Evolutionary conservation across 2,329 filamentous ascomycete genomes (phyloP).

Genomic region (Calonectria pteridis): DNA sequence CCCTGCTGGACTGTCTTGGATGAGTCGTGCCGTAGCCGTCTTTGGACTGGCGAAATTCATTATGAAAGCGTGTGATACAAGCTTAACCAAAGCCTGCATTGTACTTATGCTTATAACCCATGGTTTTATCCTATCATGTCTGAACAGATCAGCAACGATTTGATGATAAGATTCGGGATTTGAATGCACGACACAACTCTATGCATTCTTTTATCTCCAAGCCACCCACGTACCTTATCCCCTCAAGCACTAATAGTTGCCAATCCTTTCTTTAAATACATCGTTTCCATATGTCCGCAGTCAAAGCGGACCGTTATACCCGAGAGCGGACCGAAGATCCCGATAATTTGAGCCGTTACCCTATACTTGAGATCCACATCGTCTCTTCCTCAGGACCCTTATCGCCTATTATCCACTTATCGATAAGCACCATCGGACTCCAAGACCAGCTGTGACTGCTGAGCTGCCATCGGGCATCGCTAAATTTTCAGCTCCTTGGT

Average conservation of each 20-base stretch:
- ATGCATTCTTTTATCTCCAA: not conserved
- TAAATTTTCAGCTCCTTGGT: slow-evolving; percentile 10
- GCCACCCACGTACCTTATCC: not conserved
- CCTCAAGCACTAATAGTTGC: not conserved
- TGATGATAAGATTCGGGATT: not conserved
- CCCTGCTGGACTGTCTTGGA: not conserved
- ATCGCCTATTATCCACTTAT: not conserved
- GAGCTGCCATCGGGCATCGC: slow-evolving; percentile 12
- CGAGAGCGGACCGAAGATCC: not conserved
- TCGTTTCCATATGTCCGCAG: not conserved
- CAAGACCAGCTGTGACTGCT: not conserved
- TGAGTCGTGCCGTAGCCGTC: too few relatives aligned
- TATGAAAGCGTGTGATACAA: not conserved
- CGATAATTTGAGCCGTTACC: not conserved
- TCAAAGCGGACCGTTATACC: not conserved
- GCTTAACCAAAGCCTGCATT: not conserved
- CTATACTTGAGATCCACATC: not conserved
- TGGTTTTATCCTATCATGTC: not conserved
- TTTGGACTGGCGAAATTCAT: not conserved
- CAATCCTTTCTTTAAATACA: not conserved
- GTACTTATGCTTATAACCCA: not conserved
- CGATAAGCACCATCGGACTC: not conserved
- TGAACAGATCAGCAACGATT: not conserved
- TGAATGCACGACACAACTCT: not conserved
- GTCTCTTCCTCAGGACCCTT: not conserved